Conservation (phyloP, 805 yeast genomes). For the Hanseniaspora singularis region DNA sequence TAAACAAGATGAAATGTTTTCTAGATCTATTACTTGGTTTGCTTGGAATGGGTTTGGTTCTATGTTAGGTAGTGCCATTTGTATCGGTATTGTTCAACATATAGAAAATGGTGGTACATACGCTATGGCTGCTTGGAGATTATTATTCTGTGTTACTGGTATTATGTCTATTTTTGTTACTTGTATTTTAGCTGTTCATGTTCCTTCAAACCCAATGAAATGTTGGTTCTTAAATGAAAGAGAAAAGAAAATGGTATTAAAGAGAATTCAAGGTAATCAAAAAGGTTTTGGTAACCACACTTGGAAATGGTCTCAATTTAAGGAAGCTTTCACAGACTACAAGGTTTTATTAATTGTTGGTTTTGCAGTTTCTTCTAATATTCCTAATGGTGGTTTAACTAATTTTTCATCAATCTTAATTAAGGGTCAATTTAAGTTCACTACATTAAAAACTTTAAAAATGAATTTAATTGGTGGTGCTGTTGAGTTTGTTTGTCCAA, state of each 20-base stretch:
- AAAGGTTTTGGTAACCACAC: constrained; percentile 47
- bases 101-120: constrained; percentile 26
- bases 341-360: constrained; percentile 39
- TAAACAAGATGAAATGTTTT: constrained; percentile 36
- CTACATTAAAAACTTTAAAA: constrained; percentile 32
- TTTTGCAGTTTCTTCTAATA: constrained; percentile 32
- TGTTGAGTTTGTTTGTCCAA: constrained; percentile 32
- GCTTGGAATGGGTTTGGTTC: constrained; percentile 38
- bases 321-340: constrained; percentile 39
- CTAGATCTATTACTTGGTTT: constrained; percentile 35
- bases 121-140: constrained; percentile 45
- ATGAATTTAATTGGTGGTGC: constrained; percentile 39
- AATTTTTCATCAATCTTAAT: constrained; percentile 38
- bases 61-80: constrained; percentile 40
- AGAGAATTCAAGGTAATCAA: constrained; percentile 42
- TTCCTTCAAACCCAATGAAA: constrained; percentile 46
- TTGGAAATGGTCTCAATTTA: constrained; percentile 44
- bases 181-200: constrained; percentile 34
- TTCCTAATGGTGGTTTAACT: constrained; percentile 46
- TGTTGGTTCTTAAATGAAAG: constrained; percentile 38
- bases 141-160: constrained; percentile 50
- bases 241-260: constrained; percentile 39
- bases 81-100: constrained; percentile 40
- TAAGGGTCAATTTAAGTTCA: constrained; percentile 34
- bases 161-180: constrained; percentile 44